These are phyloP conservation scores for Solanum chacoense DNA, from an alignment of 305 asterid species.

Conservation along the genomic window DNA sequence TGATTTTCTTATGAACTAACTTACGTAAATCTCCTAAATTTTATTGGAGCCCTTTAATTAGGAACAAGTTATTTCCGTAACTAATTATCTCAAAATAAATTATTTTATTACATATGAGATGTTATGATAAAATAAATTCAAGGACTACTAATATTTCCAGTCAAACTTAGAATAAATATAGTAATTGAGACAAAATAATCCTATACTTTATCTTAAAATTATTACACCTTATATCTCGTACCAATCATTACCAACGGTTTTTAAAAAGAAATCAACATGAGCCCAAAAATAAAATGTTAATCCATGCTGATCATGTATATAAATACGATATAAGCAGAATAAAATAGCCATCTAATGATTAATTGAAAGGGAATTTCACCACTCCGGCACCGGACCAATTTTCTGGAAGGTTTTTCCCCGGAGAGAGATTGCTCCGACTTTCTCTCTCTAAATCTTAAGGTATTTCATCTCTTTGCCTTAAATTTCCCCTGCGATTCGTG, in stretches of 20 bases:
- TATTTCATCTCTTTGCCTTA: background rate
- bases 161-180: too few relatives aligned
- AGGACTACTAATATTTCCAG: too few relatives aligned
- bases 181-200: too few relatives aligned
- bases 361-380: background rate
- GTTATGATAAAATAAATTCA: too few relatives aligned
- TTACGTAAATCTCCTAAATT: background rate
- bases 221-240: too few relatives aligned
- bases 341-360: background rate
- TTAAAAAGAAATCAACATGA: background rate
- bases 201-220: too few relatives aligned
- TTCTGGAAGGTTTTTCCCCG: background rate
- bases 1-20: too few relatives aligned
- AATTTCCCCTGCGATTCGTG: background rate
- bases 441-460: background rate
- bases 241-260: background rate
- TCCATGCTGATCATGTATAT: background rate
- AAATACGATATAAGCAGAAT: background rate
- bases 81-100: too few relatives aligned
- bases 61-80: too few relatives aligned
- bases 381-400: background rate
- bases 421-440: background rate
- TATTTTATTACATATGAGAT: too few relatives aligned
- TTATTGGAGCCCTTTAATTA: too few relatives aligned
- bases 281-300: background rate